Percentiles rank a stretch among this genome's conserved stretches.
These are phyloP conservation scores for Ustilago sp. DNA, from an alignment of 1,284 basidiomycete species.

Conservation along the genomic window DNA sequence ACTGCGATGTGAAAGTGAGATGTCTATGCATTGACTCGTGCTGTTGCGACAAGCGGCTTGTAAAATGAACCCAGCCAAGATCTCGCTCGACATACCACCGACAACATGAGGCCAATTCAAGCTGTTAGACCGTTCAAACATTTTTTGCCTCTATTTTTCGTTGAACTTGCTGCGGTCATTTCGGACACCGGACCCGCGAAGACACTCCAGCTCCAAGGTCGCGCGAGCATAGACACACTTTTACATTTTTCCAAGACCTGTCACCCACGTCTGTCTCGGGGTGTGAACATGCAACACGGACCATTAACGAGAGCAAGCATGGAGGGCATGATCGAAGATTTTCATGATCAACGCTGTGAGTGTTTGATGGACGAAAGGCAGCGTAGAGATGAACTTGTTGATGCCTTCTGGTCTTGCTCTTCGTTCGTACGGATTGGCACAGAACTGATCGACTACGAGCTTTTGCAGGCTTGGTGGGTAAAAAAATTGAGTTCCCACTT, in stretches of 20 bases:
- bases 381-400: too few species aligned
- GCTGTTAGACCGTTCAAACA: slow-evolving; percentile 16
- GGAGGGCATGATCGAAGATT: background rate
- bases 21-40: too few species aligned
- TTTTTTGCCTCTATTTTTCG: too few species aligned
- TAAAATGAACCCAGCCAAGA: too few species aligned
- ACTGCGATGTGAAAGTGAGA: background rate
- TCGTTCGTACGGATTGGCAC: background rate
- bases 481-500: background rate
- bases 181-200: slow-evolving; percentile 32
- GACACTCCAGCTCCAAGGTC: slow-evolving; percentile 5
- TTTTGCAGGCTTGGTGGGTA: background rate
- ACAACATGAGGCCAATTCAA: too few species aligned
- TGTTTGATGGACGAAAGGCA: too few species aligned
- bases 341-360: too few species aligned
- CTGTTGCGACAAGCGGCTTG: too few species aligned
- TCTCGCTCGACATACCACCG: too few species aligned
- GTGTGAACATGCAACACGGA: background rate
- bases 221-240: slow-evolving; percentile 9
- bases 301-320: background rate
- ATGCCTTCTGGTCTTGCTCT: too few species aligned
- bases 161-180: slow-evolving; percentile 40
- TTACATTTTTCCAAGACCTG: background rate
- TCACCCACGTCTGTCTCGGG: background rate
- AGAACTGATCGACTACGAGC: background rate